A percentile compares a stretch with the other conserved stretches of the same genome.
Evolutionary conservation across 1,284 basidiomycete species (phyloP).

Genomic region (Fomitopsis betulina): DNA sequence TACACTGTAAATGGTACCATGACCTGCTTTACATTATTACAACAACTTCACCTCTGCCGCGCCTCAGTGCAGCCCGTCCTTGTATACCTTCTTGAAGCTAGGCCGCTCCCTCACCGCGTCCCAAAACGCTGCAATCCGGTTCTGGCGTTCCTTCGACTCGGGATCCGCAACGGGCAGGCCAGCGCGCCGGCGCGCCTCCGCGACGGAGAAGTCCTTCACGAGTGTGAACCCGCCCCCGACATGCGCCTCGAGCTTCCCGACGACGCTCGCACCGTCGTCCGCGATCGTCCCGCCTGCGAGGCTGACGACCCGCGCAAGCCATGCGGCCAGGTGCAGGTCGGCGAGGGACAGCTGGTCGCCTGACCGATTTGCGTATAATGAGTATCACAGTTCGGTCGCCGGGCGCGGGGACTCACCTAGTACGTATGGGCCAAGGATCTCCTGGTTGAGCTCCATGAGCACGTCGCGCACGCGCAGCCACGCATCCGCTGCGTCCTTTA

Average conservation of each 20-base stretch:
- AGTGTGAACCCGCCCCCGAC: slow-evolving; percentile 43
- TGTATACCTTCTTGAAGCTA: slow-evolving; percentile 69
- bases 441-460: slow-evolving; percentile 44
- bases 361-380: slow-evolving; percentile 21
- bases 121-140: slow-evolving; percentile 61
- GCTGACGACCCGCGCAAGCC: slow-evolving; percentile 62
- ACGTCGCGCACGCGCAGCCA: slow-evolving; percentile 47
- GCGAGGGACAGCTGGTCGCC: slow-evolving; percentile 77
- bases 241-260: slow-evolving; percentile 46
- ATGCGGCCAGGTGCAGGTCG: slow-evolving; percentile 78
- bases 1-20: too few species aligned
- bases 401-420: slow-evolving; percentile 46
- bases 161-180: slow-evolving; percentile 18
- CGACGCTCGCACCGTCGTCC: slow-evolving; percentile 45
- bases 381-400: slow-evolving; percentile 2
- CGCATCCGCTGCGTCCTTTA: slow-evolving; percentile 26
- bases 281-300: slow-evolving; percentile 48
- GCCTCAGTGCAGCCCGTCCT: slow-evolving; percentile 37
- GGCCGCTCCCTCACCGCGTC: slow-evolving; percentile 54
- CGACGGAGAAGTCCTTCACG: slow-evolving; percentile 33
- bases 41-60: neutral
- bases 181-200: slow-evolving; percentile 25
- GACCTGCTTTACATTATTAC: neutral
- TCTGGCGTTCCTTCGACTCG: slow-evolving; percentile 25
- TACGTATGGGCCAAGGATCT: slow-evolving; percentile 67